phyloP scores from a whole-genome alignment of 1,139 yeast genomes.

The Zygosaccharomyces sapae region DNA sequence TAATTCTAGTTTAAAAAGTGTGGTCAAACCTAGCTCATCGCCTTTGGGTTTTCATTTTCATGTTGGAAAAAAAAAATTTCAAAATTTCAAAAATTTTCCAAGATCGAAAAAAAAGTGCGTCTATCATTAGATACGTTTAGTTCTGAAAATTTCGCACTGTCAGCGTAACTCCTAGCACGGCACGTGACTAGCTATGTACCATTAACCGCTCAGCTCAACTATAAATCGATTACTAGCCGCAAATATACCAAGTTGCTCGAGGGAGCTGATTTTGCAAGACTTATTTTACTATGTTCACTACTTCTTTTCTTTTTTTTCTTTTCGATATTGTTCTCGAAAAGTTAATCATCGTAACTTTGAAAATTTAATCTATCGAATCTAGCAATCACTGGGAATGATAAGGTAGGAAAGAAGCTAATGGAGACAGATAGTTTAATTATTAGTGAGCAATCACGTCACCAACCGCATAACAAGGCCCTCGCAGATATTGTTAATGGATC shows the following conservation, averaged over 20 bases:
- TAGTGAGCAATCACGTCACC: conserved; percentile 12
- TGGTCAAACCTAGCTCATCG: neutral
- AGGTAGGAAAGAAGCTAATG: neutral
- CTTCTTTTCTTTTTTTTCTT: too few relatives aligned
- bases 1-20: neutral
- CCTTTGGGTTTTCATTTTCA: conserved; percentile 3
- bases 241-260: too few relatives aligned
- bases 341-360: neutral
- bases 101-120: conserved; percentile 14
- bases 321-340: neutral
- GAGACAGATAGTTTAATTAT: conserved; percentile 13
- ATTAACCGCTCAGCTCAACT: too few relatives aligned
- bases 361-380: neutral
- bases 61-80: neutral
- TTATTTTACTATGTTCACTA: too few relatives aligned
- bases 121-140: conserved; percentile 17
- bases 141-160: conserved; percentile 12
- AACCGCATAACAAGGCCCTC: conserved; percentile 18
- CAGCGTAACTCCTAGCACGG: conserved; percentile 13
- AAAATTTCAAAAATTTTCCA: conserved; percentile 13
- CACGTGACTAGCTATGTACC: neutral
- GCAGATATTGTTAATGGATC: conserved; percentile 35
- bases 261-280: too few relatives aligned
- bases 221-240: too few relatives aligned
- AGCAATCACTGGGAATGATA: neutral